A percentile compares a stretch with the other conserved stretches of the same genome.
These are phyloP conservation scores for Thelonectria blattea DNA, from an alignment of 2,329 filamentous ascomycete species.

Conservation along the genomic window DNA sequence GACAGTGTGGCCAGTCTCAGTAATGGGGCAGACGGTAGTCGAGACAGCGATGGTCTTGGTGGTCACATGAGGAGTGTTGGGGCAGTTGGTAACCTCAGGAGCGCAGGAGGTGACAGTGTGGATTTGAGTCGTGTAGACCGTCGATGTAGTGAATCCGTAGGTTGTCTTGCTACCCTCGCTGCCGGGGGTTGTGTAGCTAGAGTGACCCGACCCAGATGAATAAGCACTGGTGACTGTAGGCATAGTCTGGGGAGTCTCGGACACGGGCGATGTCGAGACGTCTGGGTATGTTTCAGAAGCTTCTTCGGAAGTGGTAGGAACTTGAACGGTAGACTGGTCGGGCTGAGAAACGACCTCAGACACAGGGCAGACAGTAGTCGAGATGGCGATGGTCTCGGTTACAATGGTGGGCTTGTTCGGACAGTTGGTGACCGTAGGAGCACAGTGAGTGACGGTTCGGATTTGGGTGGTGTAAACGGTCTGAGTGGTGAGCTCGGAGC, in stretches of 20 bases:
- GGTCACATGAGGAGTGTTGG: neutral
- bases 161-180: neutral
- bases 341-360: slow-evolving; percentile 20
- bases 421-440: slow-evolving; percentile 29
- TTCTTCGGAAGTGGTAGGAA: neutral
- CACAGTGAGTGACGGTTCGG: slow-evolving; percentile 23
- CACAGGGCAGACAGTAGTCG: slow-evolving; percentile 33
- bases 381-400: slow-evolving; percentile 32
- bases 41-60: slow-evolving; percentile 33
- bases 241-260: slow-evolving; percentile 3
- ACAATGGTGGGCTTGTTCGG: slow-evolving; percentile 7
- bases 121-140: slow-evolving; percentile 31
- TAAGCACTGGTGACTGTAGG: neutral
- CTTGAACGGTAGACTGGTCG: neutral
- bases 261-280: slow-evolving; percentile 6
- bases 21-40: slow-evolving; percentile 34
- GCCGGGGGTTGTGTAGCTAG: slow-evolving; percentile 2
- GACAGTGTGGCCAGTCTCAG: slow-evolving; percentile 15
- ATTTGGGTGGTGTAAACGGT: slow-evolving; percentile 31
- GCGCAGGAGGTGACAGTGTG: slow-evolving; percentile 24
- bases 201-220: slow-evolving; percentile 5
- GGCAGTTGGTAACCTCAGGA: slow-evolving; percentile 29
- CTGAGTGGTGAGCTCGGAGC: slow-evolving; percentile 2
- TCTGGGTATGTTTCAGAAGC: neutral
- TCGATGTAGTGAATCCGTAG: slow-evolving; percentile 14